Percentiles rank a stretch among this genome's conserved stretches.
Evolutionary conservation across 2,329 filamentous ascomycete genomes (phyloP).

Genomic region (Aspergillus sp.): DNA sequence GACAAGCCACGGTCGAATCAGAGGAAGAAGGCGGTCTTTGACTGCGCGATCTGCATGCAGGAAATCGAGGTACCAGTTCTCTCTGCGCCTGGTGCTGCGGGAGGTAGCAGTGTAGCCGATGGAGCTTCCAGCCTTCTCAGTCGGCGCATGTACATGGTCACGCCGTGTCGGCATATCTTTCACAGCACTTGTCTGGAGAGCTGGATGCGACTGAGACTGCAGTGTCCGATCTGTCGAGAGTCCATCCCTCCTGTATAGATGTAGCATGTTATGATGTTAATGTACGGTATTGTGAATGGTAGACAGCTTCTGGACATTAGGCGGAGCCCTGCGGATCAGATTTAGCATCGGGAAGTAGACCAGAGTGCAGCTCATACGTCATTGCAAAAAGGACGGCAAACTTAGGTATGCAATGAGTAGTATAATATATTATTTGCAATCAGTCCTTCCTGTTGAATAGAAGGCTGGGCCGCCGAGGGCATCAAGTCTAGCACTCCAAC

Average conservation of each 20-base stretch:
- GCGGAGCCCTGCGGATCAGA: no score
- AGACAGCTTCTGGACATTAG: no score
- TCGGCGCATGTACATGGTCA: slow-evolving; percentile 90
- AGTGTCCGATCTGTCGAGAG: slow-evolving; percentile 94
- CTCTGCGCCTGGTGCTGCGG: slow-evolving; percentile 50
- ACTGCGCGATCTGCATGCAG: slow-evolving; percentile 95
- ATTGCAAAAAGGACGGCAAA: no score
- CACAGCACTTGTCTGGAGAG: slow-evolving; percentile 88
- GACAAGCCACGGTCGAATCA: slow-evolving; percentile 42
- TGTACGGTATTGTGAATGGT: background rate
- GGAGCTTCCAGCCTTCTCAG: slow-evolving; percentile 66
- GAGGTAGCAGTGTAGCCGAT: slow-evolving; percentile 40
- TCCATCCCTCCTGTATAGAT: slow-evolving; percentile 75
- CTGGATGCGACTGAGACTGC: slow-evolving; percentile 90
- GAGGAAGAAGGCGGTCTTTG: slow-evolving; percentile 64
- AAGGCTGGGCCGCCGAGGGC: slow-evolving; percentile 16
- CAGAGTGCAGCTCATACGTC: no score
- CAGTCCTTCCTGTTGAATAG: slow-evolving; percentile 22
- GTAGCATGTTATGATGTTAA: slow-evolving; percentile 1
- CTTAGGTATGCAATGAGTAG: no score
- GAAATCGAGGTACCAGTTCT: slow-evolving; percentile 85
- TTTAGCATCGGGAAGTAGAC: no score
- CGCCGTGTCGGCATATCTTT: slow-evolving; percentile 93
- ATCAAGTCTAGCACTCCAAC: slow-evolving; percentile 16
- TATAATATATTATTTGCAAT: slow-evolving; percentile 4